These are phyloP conservation scores for Candida manassasensis DNA, from an alignment of 805 yeast species.

Conservation along the genomic window DNA sequence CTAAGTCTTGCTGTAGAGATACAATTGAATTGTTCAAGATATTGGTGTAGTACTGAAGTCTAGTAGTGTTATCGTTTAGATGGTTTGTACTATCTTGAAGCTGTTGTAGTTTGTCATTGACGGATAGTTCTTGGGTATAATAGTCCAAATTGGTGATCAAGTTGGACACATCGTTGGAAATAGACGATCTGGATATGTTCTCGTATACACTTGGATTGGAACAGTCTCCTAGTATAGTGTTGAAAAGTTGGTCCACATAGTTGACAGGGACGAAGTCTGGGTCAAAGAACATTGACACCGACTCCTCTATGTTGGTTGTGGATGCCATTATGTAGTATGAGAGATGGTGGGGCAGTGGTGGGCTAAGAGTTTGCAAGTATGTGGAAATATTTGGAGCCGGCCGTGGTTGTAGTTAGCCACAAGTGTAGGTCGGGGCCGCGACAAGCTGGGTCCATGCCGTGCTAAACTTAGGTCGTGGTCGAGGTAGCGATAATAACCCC, in stretches of 20 bases:
- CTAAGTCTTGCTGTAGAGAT: constrained; percentile 48
- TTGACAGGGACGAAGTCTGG: constrained; percentile 60
- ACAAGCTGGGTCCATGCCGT: no score
- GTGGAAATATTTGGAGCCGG: no score
- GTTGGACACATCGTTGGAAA: constrained; percentile 46
- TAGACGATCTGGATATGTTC: constrained; percentile 21
- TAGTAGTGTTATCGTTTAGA: constrained; percentile 41
- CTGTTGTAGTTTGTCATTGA: constrained; percentile 34
- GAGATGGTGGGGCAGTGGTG: no score
- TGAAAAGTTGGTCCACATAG: constrained; percentile 59
- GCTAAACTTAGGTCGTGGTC: no score
- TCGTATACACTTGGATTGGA: constrained; percentile 16
- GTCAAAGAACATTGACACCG: constrained; percentile 65
- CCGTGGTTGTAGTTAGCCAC: no score
- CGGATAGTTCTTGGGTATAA: constrained; percentile 54
- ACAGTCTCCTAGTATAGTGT: constrained; percentile 10
- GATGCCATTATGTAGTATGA: no score
- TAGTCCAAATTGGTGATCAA: constrained; percentile 58
- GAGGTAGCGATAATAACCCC: no score
- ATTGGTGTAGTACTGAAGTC: constrained; percentile 63
- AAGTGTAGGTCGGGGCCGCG: no score
- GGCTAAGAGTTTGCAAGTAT: no score
- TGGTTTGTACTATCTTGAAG: constrained; percentile 46
- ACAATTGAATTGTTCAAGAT: constrained; percentile 55
- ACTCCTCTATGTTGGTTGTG: constrained; percentile 23